Percentiles rank a stretch among this genome's conserved stretches.
Conservation (phyloP, 2,329 filamentous ascomycete species). For the Tolypocladium cylindrosporum region DNA sequence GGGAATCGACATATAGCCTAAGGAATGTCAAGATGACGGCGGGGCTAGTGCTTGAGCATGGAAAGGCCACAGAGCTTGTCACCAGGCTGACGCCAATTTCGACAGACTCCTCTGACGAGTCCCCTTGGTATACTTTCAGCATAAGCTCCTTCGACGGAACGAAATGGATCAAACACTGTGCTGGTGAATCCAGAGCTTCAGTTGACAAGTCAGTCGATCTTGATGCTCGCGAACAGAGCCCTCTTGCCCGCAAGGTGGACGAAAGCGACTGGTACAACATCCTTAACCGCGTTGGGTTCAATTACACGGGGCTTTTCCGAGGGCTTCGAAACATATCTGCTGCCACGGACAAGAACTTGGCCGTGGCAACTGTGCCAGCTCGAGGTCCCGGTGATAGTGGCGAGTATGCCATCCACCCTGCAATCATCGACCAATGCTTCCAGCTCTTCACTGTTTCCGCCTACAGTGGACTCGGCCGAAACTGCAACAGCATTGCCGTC, state of each 20-base stretch:
- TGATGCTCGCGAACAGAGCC: not conserved
- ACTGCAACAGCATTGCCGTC: slow-evolving; percentile 7
- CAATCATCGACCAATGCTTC: slow-evolving; percentile 22
- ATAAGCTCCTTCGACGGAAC: slow-evolving; percentile 16
- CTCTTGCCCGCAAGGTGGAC: slow-evolving; percentile 1
- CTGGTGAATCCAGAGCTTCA: slow-evolving; percentile 7
- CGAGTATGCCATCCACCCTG: slow-evolving; percentile 24
- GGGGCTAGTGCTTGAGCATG: slow-evolving; percentile 17
- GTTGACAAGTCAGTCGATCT: slow-evolving; percentile 1
- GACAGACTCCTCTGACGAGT: slow-evolving; percentile 9
- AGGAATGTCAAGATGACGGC: slow-evolving; percentile 13
- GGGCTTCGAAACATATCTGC: slow-evolving; percentile 1
- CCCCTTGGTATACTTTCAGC: slow-evolving; percentile 16
- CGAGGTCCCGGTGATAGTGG: not conserved
- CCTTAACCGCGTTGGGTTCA: slow-evolving; percentile 2
- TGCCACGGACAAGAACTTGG: not conserved
- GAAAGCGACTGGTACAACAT: slow-evolving; percentile 1
- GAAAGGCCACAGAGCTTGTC: slow-evolving; percentile 16
- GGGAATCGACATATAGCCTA: not conserved
- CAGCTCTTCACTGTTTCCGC: slow-evolving; percentile 18
- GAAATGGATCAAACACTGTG: slow-evolving; percentile 18
- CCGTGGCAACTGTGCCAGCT: not conserved
- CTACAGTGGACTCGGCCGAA: slow-evolving; percentile 10
- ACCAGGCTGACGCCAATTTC: slow-evolving; percentile 14
- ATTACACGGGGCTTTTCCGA: slow-evolving; percentile 2